A percentile compares a stretch with the other conserved stretches of the same genome.
These are phyloP conservation scores for Backusella liffmaniae DNA, from an alignment of 192 early-diverging fungal species.

Conservation along the genomic window DNA sequence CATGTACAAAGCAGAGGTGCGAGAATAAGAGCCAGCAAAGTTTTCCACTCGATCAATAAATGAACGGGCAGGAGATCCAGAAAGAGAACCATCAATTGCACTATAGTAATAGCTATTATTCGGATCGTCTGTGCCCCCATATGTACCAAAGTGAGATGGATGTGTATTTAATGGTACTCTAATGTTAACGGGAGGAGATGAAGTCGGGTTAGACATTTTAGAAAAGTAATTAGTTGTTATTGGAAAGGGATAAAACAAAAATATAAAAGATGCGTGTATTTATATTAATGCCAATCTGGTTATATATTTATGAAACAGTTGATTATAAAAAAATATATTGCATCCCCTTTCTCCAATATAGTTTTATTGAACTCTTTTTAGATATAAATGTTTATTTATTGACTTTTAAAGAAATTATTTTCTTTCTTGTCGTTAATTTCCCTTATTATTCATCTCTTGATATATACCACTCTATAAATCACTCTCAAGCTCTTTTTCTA, in stretches of 20 bases:
- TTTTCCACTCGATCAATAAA: slow-evolving; percentile 9
- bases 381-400: not conserved
- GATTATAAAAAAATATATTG: not conserved
- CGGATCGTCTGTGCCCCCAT: not conserved
- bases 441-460: not conserved
- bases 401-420: not conserved
- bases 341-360: not conserved
- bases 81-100: not conserved
- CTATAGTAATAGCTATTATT: slow-evolving; percentile 8
- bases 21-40: slow-evolving; percentile 33
- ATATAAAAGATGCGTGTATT: not conserved
- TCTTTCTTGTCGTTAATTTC: not conserved
- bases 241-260: not conserved
- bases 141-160: slow-evolving; percentile 1
- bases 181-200: slow-evolving; percentile 1
- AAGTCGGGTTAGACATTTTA: not conserved
- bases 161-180: slow-evolving; percentile 13
- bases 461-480: not conserved
- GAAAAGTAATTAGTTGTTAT: not conserved
- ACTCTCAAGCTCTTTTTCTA: not conserved
- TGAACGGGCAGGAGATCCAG: not conserved
- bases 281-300: not conserved
- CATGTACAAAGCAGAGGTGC: slow-evolving; percentile 29
- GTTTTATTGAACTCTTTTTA: not conserved
- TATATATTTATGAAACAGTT: not conserved